A percentile compares a stretch with the other conserved stretches of the same genome.
Conservation (phyloP, 768 basidiomycete species). For the Naganishia onofrii region DNA sequence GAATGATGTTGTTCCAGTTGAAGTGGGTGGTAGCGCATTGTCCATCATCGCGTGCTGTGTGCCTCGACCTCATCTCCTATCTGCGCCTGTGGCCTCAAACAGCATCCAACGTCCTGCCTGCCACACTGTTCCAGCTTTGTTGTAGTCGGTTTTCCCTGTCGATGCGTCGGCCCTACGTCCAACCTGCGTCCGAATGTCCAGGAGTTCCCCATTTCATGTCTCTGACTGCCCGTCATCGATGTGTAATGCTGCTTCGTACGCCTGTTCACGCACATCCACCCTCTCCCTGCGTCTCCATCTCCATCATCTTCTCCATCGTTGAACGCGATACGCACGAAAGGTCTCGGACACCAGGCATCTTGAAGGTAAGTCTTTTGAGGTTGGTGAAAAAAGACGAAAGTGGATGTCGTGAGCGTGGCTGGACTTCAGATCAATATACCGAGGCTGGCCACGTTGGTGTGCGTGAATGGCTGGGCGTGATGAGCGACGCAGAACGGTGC, state of each 20-base stretch:
- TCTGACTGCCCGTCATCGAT: conserved; percentile 21
- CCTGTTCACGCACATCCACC: background rate
- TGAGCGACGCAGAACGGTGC: background rate
- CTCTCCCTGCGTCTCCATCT: background rate
- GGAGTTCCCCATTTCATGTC: conserved; percentile 20
- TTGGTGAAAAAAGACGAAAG: background rate
- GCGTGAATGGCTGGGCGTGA: background rate
- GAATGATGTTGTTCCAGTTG: background rate
- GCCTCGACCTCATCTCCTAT: too few relatives aligned
- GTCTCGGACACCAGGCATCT: conserved; percentile 59
- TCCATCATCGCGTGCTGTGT: too few relatives aligned
- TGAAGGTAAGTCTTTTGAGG: conserved; percentile 37
- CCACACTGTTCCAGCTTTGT: background rate
- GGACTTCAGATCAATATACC: conserved; percentile 5
- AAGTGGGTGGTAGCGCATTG: too few relatives aligned
- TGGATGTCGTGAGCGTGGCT: background rate
- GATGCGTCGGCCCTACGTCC: background rate
- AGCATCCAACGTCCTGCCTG: too few relatives aligned
- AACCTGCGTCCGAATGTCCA: conserved; percentile 7
- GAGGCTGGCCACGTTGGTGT: too few relatives aligned
- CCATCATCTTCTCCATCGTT: background rate
- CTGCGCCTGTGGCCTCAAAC: too few relatives aligned
- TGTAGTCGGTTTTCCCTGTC: background rate
- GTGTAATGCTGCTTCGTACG: conserved; percentile 7
- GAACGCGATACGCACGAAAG: conserved; percentile 52